phyloP scores from a whole-genome alignment of 192 early-diverging fungal genomes.

The Anaeromyces robustus region DNA sequence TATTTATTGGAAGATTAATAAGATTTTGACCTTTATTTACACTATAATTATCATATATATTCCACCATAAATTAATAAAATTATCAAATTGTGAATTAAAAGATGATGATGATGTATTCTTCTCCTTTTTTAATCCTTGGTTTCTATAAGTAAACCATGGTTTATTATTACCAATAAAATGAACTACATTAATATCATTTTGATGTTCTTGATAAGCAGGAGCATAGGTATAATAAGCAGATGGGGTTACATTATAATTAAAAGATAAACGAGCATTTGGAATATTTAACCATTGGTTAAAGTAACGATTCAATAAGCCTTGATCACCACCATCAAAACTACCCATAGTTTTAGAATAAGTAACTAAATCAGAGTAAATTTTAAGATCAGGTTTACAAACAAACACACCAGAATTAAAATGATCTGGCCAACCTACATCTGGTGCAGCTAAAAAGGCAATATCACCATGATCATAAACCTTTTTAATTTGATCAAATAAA shows the following conservation, averaged over 20 bases:
- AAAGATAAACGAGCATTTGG: conserved; percentile 54
- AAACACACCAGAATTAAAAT: conserved; percentile 92
- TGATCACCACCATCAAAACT: conserved; percentile 65
- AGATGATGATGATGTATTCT: neutral
- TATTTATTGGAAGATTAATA: too few relatives aligned
- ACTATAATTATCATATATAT: neutral
- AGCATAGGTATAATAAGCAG: conserved; percentile 43
- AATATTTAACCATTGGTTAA: conserved; percentile 49
- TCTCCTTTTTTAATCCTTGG: neutral
- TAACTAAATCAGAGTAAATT: neutral
- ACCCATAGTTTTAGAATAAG: neutral
- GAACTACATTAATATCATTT: conserved; percentile 55
- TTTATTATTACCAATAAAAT: conserved; percentile 82
- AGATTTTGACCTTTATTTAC: neutral
- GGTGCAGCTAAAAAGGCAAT: conserved; percentile 60
- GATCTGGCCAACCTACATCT: conserved; percentile 91
- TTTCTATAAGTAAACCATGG: conserved; percentile 60
- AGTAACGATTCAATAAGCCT: conserved; percentile 78
- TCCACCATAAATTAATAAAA: neutral
- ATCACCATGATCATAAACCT: neutral
- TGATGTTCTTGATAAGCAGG: conserved; percentile 68
- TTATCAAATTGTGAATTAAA: neutral
- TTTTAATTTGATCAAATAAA: conserved; percentile 36
- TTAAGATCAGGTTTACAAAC: conserved; percentile 36
- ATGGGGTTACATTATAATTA: conserved; percentile 73